Evolutionary conservation across 2,329 filamentous ascomycete species (phyloP), one percentile per base, ranked within the genome.

Genomic region (Aspergillus tamarii): DNA sequence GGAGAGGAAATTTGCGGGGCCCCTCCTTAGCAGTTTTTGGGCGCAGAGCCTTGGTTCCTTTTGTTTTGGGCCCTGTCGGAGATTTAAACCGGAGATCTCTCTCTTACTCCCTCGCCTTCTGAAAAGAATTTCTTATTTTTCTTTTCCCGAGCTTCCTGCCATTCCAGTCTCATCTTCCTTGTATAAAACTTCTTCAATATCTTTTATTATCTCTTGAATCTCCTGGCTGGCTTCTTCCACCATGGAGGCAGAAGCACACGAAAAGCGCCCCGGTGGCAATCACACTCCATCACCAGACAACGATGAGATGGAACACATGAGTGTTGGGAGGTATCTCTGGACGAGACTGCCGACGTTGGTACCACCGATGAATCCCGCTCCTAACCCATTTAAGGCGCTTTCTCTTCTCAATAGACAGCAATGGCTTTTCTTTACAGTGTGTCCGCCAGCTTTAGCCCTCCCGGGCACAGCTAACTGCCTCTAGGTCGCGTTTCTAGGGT

Each of bases 361-460:
- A 67, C 86, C 86, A n/a, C 83, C 84, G 0, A 85, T 85, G 81
- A 80, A 81, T 60, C 79, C 79, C 21, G 81, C 84, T 12, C 80
- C 82, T 11, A 88, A 88, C 61, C 86, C 86, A 0, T 80, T 87
- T 68, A 79, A 76, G 10, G 77, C 85, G 0, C 74, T 88, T 26
- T 72, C 76, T 21, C 73, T 85, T 53, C 78, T 88, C 8, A 87
- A 84, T 65, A 72, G 71, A 34, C 82, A 86, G 55, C 84, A 87
- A 78, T 87, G 85, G 85, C 78, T 87, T n/a, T 86, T 87, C 74
- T 87, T 87, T 73, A 71, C 79, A 9, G 78, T 80, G 64, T 39
- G 71, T 68, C 26, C 21, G 63, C 63, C 28, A 16, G 5, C 16
- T 21, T 32, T 16, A 21, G 9, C 43, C 32, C 30, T 14, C 16